Base-by-base conservation (phyloP, 1,139 yeast species). In the Suhomyces bribrorum region DNA sequence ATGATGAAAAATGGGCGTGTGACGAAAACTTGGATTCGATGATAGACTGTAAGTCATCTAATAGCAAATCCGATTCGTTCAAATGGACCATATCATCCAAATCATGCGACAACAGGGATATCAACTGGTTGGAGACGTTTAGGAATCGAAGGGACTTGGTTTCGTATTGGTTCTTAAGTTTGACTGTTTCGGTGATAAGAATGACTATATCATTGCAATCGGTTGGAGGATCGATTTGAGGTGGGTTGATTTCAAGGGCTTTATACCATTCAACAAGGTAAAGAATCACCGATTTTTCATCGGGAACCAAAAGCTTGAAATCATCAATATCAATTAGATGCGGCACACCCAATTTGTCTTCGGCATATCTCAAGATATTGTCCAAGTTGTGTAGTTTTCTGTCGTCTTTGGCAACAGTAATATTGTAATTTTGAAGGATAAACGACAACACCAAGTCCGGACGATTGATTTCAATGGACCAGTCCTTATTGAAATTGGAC, bases 191-290 rank as follows among this genome's bases (percentile, higher is more conserved):
- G 9, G 54, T 46, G 11, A 64, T 46, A 17, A 53, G 43, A 6
- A 50, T 41, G 22, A 64, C 45, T 13, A 62, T 49, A 3, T 50
- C 49, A 39, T 63, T 45, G 26, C 34, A 44, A 7, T 34, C 20
- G n/a, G 29, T 8, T 15, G 34, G 29, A 12, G 23, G 24, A 7
- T 30, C 22, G 11, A 12, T 20, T 16, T 29, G 27, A 14, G 27
- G 13, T 22, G 30, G 30, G 13, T 29, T 29, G 29, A 58, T 43
- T 53, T 60, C 83, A 67, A 52, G 64, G 26, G 71, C 70, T 43
- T 79, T 81, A 57, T 75, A 81, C 82, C 85, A 79, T 51, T 81
- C 80, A 17, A 83, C 73, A n/a, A 81, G 62, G 53, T 79, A 82
- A 13, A 83, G 75, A 50, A 83, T 70, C n/a, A 83, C 66, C 31